Conservation (phyloP, 148 eudicot genomes). For the Rhododendron griersonianum region DNA sequence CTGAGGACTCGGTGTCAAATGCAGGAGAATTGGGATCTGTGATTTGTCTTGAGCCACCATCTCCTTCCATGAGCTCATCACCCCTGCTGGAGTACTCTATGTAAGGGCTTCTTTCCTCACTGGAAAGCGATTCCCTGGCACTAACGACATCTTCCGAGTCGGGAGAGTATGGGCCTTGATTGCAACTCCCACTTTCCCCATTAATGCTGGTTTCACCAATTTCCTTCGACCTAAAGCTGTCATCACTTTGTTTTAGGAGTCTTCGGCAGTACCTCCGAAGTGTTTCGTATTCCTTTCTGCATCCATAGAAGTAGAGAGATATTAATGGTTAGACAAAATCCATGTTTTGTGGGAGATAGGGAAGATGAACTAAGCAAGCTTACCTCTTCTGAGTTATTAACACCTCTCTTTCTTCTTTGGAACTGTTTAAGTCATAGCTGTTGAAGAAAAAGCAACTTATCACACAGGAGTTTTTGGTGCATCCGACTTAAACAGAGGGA, state of each 20-base stretch:
- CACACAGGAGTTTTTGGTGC: background rate
- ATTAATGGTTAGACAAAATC: background rate
- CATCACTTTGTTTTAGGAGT: constrained; percentile 41
- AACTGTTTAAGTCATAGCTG: constrained; percentile 76
- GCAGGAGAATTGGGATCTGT: constrained; percentile 32
- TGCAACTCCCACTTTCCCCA: constrained; percentile 28
- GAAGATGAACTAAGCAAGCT: constrained; percentile 5
- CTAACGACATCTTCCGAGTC: constrained; percentile 73
- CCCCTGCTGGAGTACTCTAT: constrained; percentile 36
- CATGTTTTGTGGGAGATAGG: background rate
- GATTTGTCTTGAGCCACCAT: constrained; percentile 37
- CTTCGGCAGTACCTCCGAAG: constrained; percentile 70
- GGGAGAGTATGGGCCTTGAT: constrained; percentile 48
- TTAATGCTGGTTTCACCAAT: constrained; percentile 30
- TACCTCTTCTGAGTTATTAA: constrained; percentile 66
- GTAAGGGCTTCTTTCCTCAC: constrained; percentile 50
- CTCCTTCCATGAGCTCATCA: constrained; percentile 36
- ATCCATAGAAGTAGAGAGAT: constrained; percentile 4
- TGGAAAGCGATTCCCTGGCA: constrained; percentile 80
- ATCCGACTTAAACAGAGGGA: background rate
- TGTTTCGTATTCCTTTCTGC: constrained; percentile 88
- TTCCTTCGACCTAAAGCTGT: constrained; percentile 26
- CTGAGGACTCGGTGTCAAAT: constrained; percentile 62
- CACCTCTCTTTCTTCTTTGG: constrained; percentile 74
- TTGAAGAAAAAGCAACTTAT: constrained; percentile 12